Evolutionary conservation across 371 early-diverging fungal species (phyloP).

Genomic region (Mortierella polycephala): DNA sequence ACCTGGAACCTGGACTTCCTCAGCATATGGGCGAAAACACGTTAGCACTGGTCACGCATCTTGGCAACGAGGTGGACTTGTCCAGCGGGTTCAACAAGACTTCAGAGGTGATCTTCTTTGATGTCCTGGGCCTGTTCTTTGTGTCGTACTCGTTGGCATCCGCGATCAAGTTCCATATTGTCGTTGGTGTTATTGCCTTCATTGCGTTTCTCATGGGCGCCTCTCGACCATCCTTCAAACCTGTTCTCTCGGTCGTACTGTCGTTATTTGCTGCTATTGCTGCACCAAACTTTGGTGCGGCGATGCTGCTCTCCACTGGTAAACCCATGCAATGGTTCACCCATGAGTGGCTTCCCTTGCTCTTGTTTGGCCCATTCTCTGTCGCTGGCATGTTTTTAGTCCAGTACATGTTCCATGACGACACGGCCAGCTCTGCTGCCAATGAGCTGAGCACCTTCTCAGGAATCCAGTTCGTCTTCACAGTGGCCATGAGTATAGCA

Average conservation of each 20-base stretch:
- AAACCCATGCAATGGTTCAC: constrained; percentile 77
- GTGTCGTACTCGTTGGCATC: constrained; percentile 69
- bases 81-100: constrained; percentile 59
- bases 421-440: constrained; percentile 35
- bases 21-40: constrained; percentile 82
- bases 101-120: constrained; percentile 72
- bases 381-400: constrained; percentile 61
- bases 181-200: constrained; percentile 23
- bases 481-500: constrained; percentile 24
- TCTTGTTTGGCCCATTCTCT: constrained; percentile 66
- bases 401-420: constrained; percentile 57
- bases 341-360: constrained; percentile 67
- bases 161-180: constrained; percentile 58
- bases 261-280: constrained; percentile 60
- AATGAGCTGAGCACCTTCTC: constrained; percentile 45
- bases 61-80: constrained; percentile 65
- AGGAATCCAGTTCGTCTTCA: constrained; percentile 25
- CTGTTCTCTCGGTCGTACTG: constrained; percentile 53
- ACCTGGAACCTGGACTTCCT: constrained; percentile 70
- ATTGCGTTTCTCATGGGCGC: constrained; percentile 8
- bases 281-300: constrained; percentile 57
- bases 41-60: constrained; percentile 64
- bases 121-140: constrained; percentile 71
- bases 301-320: constrained; percentile 57
- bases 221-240: constrained; percentile 27